Percentiles rank a stretch among this genome's conserved stretches.
Evolutionary conservation across 345 rosid species (phyloP).

Genomic region (Corymbia maculata): DNA sequence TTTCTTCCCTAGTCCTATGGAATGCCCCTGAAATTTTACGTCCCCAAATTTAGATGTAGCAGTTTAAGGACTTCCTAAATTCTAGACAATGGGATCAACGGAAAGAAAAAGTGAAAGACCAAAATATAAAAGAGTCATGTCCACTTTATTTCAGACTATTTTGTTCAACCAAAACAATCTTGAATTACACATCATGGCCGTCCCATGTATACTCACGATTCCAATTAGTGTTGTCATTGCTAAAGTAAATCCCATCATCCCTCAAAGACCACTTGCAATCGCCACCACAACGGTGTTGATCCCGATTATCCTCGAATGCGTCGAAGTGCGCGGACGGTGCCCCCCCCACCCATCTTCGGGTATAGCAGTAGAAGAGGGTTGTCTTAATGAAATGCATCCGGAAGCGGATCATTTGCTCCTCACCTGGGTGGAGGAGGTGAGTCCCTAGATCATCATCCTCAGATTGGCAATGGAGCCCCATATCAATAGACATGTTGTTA

Average conservation of each 20-base stretch:
- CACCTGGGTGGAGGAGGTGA: background rate
- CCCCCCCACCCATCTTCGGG: background rate
- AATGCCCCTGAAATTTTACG: background rate
- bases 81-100: background rate
- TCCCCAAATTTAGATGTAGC: background rate
- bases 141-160: background rate
- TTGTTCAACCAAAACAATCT: background rate
- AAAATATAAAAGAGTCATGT: background rate
- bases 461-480: background rate
- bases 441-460: background rate
- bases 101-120: background rate
- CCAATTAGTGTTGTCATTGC: accelerated
- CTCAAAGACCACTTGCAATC: background rate
- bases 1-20: background rate
- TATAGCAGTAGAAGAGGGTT: background rate
- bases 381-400: background rate
- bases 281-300: background rate
- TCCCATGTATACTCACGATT: background rate
- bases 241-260: background rate
- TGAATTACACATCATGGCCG: background rate
- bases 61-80: background rate
- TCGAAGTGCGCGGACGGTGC: background rate
- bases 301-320: background rate
- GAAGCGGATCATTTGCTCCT: background rate
- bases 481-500: background rate